Base-by-base conservation (phyloP, 1,284 basidiomycete genomes). In the Ustilago sp. region DNA sequence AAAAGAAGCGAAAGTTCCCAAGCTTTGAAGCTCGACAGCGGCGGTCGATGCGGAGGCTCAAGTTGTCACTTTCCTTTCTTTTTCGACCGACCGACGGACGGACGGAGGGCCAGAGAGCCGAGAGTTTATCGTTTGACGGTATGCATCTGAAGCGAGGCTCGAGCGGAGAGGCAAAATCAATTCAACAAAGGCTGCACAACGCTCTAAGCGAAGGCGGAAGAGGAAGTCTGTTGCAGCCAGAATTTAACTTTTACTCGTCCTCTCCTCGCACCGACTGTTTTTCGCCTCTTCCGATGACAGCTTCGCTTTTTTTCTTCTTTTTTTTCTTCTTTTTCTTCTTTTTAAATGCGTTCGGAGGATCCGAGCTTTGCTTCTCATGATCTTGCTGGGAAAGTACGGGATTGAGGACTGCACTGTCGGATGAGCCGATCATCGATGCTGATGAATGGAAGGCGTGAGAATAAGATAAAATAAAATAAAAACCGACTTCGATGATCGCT, bases 121-220 rank as follows among this genome's bases (percentile, higher is more conserved):
- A 57, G 55, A 32, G 55, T 57, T 39, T 50, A 28, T 31, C 11
- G 8, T 50, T 50, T n/a, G 56, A 17, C 11, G 35, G 6, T 38
- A 23, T 41, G 50, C 19, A 13, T 47, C 39, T 5, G 43, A 63
- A 65, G 63, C 63, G 56, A 65, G 63, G 55, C 63, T 57, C 63
- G 63, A 47, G 62, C 62, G 45, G 62, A 64, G 38, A 38, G 38
- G 31, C 15, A 58, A 64, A 50, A 19, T 3, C 28, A 50, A 50
- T 50, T 28, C 28, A 50, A 31, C 31, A 11, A 17, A 28, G 4
- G 48, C 48, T 50, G 48, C 48, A 32, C 48, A 55, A 52, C 43
- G 53, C 48, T 35, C 34, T 31, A 56, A 41, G 38, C 54, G 36
- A 59, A 56, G 61, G 56, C 61, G 61, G 39, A 55, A 43, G 7